Conservation (phyloP, 2,329 filamentous ascomycete genomes). For the Paecilomyces niveus region DNA sequence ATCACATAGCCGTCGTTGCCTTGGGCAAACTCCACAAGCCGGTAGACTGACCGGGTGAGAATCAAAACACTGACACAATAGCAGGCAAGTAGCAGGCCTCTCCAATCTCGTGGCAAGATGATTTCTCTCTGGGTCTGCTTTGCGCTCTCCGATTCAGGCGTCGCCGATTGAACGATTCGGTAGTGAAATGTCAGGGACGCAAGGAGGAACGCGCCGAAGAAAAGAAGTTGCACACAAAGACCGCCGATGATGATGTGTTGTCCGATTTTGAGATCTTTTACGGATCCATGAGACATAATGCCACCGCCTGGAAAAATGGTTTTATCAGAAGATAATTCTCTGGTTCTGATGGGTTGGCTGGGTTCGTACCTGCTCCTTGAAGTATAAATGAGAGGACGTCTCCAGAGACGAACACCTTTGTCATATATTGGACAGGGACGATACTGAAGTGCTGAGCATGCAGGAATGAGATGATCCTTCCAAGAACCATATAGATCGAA, state of each 20-base stretch:
- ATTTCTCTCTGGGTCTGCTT: neutral
- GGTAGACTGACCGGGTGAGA: slow-evolving; percentile 12
- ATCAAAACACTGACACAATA: slow-evolving; percentile 10
- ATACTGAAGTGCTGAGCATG: slow-evolving; percentile 8
- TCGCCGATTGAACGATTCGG: slow-evolving; percentile 8
- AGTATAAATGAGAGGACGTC: slow-evolving; percentile 13
- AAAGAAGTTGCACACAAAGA: slow-evolving; percentile 12
- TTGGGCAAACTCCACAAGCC: slow-evolving; percentile 12
- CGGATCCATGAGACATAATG: slow-evolving; percentile 8
- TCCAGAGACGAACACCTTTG: slow-evolving; percentile 12
- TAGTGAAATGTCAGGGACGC: slow-evolving; percentile 10
- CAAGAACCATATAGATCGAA: slow-evolving; percentile 13
- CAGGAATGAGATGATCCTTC: slow-evolving; percentile 8
- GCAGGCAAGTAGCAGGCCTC: neutral
- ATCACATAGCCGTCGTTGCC: slow-evolving; percentile 12
- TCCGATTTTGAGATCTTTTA: slow-evolving; percentile 3
- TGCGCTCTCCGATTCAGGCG: slow-evolving; percentile 1
- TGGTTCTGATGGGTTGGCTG: neutral
- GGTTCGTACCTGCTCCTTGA: slow-evolving; percentile 8
- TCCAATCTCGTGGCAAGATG: neutral
- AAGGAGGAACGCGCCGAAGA: slow-evolving; percentile 12
- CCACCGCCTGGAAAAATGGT: slow-evolving; percentile 9
- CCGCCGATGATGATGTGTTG: slow-evolving; percentile 11
- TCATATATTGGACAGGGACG: slow-evolving; percentile 9
- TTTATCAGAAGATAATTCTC: neutral